Conservation (phyloP, 345 rosid genomes). For the Aquilaria yunnanensis region DNA sequence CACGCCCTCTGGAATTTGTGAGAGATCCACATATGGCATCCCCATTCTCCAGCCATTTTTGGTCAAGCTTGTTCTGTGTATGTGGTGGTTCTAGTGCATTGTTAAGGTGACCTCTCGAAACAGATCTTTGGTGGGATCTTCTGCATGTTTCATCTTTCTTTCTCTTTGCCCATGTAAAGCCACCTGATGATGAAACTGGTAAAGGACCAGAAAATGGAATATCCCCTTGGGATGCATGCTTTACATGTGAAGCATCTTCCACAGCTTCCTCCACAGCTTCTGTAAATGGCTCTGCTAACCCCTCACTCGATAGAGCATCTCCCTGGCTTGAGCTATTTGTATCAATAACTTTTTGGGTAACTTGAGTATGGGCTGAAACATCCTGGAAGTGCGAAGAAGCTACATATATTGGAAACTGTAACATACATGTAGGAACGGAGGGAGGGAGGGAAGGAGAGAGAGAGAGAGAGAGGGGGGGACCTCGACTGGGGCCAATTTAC, state of each 20-base stretch:
- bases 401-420: background rate
- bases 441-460: constrained; percentile 6
- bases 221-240: constrained; percentile 89
- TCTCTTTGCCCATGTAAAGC: constrained; percentile 93
- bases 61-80: constrained; percentile 20
- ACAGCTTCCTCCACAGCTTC: constrained; percentile 17
- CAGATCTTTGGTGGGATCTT: constrained; percentile 53
- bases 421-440: background rate
- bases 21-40: constrained; percentile 27
- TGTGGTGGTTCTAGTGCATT: background rate
- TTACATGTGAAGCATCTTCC: constrained; percentile 62
- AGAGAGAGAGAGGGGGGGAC: constrained; percentile 28
- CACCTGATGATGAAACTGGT: constrained; percentile 76
- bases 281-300: constrained; percentile 34
- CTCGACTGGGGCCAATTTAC: constrained; percentile 72
- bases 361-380: constrained; percentile 30
- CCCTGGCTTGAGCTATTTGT: constrained; percentile 25
- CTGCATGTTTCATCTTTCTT: constrained; percentile 49
- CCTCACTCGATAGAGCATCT: constrained; percentile 29
- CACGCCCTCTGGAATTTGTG: constrained; percentile 46
- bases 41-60: constrained; percentile 34
- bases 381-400: constrained; percentile 35
- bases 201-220: constrained; percentile 85
- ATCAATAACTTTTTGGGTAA: constrained; percentile 24
- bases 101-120: constrained; percentile 51